Evolutionary conservation across 257 asterid species (phyloP), one percentile per base, ranked within the genome.

Genomic region (Ophiorrhiza pumila): DNA sequence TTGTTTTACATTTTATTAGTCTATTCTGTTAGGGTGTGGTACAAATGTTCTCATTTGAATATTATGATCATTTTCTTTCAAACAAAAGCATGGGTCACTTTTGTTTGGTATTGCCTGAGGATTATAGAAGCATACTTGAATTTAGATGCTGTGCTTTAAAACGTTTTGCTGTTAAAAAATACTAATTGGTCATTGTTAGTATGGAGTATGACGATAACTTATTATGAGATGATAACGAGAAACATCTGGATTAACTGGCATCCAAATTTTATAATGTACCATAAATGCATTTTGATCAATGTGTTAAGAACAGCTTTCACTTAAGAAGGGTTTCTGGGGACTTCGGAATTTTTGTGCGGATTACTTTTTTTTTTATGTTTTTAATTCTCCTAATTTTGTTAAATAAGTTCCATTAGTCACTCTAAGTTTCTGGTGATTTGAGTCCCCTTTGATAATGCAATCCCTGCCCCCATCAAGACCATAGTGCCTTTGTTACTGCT

Each of bases 41-140:
- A 37, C 27, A 10, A 34, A 77, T 58, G 68, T 57, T 63, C 66
- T 46, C 68, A 68, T 60, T 77, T 31, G 52, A 34, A 61, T 72
- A 10, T 25, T 62, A 20, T 68, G 58, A 29, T 63, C 4, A 31
- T 29, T 46, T 42, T 67, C 4, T 12, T 22, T 32, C 34, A 22
- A 7, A 14, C n/a, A n/a, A 9, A 2, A 25, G 46, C 72, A 47
- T 32, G 72, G 49, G 37, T n/a, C n/a, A 45, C 13, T 13, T 14
- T 65, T 29, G 25, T 65, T n/a, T 29, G 59, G 60, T 47, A 29
- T 13, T 20, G 31, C 31, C 22, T 68, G 29, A 31, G 42, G n/a
- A 9, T 22, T 25, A 5, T 3, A 15, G 29, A 37, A 9, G 71
- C 39, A 66, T 42, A 18, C 9, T 23, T n/a, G 32, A 9, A 45